These are phyloP conservation scores for Candida sanyaensis DNA, from an alignment of 1,139 yeast species.

Conservation along the genomic window DNA sequence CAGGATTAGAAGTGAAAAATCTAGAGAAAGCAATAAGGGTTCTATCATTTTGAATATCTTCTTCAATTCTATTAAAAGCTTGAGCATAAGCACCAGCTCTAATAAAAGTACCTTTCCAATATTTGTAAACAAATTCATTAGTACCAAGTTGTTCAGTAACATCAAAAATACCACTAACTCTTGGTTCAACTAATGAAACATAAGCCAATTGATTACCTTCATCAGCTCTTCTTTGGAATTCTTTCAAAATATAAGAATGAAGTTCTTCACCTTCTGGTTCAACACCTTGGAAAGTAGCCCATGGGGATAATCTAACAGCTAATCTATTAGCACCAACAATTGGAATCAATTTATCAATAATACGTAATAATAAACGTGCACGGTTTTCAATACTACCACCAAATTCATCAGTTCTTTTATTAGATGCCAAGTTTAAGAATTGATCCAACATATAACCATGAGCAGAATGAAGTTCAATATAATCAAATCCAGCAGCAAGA, in stretches of 20 bases:
- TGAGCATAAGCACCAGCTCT: conserved; percentile 49
- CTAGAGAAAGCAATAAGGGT: conserved; percentile 49
- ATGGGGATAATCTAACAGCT: conserved; percentile 66
- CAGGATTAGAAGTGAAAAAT: conserved; percentile 54
- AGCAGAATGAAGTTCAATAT: conserved; percentile 67
- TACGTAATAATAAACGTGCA: conserved; percentile 55
- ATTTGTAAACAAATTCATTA: conserved; percentile 38
- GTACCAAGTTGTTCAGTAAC: conserved; percentile 17
- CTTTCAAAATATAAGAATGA: conserved; percentile 34
- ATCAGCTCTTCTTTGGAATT: conserved; percentile 40
- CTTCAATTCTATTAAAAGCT: conserved; percentile 18
- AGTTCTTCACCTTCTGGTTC: conserved; percentile 34
- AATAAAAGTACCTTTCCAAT: conserved; percentile 52
- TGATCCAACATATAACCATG: conserved; percentile 70
- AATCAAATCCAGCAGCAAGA: conserved; percentile 65
- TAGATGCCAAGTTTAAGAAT: conserved; percentile 48
- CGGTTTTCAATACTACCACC: conserved; percentile 61
- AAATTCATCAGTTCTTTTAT: conserved; percentile 39
- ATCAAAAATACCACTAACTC: conserved; percentile 18
- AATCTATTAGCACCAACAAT: conserved; percentile 56
- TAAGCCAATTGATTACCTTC: conserved; percentile 47
- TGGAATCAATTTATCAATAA: conserved; percentile 52
- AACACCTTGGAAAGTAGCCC: conserved; percentile 44
- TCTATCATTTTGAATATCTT: conserved; percentile 34
- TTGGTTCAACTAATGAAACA: conserved; percentile 54